A percentile compares a stretch with the other conserved stretches of the same genome.
phyloP scores from a whole-genome alignment of 192 early-diverging fungal species.

The Backusella mclennaniae region DNA sequence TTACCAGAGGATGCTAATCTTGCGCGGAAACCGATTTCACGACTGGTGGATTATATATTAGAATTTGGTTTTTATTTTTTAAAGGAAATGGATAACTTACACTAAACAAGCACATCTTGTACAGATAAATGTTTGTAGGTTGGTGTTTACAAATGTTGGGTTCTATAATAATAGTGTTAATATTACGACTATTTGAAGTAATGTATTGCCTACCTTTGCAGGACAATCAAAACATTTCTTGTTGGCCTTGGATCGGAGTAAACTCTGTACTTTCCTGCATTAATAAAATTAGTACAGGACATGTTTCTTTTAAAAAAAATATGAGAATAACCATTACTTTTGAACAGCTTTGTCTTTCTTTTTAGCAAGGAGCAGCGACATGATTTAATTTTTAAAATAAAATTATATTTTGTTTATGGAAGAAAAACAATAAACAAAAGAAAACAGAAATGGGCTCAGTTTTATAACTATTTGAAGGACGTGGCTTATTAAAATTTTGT shows the following conservation, averaged over 20 bases:
- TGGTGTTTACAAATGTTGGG: slow-evolving; percentile 3
- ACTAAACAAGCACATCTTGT: not conserved
- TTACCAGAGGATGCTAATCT: not conserved
- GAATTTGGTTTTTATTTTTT: not conserved
- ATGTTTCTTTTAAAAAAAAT: not conserved
- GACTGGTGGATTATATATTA: not conserved
- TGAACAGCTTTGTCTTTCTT: slow-evolving; percentile 4
- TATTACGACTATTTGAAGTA: not conserved
- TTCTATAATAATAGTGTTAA: not conserved
- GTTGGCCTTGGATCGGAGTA: not conserved
- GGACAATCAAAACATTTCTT: slow-evolving; percentile 7
- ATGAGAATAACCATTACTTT: not conserved
- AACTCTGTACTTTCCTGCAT: slow-evolving; percentile 3
- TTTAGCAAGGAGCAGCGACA: not conserved
- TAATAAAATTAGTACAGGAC: not conserved
- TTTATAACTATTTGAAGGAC: not conserved
- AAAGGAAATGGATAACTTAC: not conserved
- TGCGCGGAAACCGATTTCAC: not conserved
- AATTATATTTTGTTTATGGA: not conserved
- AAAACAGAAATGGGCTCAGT: slow-evolving; percentile 1
- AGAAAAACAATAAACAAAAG: not conserved
- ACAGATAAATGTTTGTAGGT: not conserved
- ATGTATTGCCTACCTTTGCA: not conserved
- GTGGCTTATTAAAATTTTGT: not conserved
- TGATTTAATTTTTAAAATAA: not conserved